Base-by-base conservation (phyloP, 768 basidiomycete species). In the Phanerodontia chrysosporium region DNA sequence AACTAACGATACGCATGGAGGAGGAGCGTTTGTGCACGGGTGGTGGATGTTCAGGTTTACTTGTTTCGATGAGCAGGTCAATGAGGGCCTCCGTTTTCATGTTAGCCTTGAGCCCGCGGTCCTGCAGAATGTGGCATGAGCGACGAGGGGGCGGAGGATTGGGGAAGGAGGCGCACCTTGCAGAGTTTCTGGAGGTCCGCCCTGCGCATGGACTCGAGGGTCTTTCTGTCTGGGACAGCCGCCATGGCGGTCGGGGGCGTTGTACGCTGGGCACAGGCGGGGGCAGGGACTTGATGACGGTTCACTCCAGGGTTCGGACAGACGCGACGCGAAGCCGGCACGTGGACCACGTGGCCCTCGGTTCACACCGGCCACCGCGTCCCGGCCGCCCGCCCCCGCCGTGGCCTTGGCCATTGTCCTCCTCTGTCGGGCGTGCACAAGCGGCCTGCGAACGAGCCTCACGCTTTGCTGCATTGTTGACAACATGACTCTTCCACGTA, bases 81-180 rank as follows among this genome's bases (percentile, higher is more conserved):
- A 92, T 90, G 62, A 92, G 75, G 49, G 83, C 85, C 66, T 90
- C 88, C 24, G 87, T 83, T 76, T 89, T 92, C 67, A 91, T 80
- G 72, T 92, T 92, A 46, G 90, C 90, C 72, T 82, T 89, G 61
- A 92, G 83, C 58, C 89, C 89, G 67, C 86, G 84, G 65, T 90
- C 87, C 89, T 92, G 56, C 16, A 13, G 32, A 44, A 51, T 22
- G 22, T 27, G 35, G 16, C 45, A 32, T 58, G 60, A 55, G 29
- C 25, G 18, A 10, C 10, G 49, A 16, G 22, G 48, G 28, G 28
- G n/a, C 16, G 16, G 29, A 30, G 14, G 8, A 32, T 21, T 9
- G 3, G 54, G 36, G 49, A 42, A 21, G 36, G 25, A 29, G 22
- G 24, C 64, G 36, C 64, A 87, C 88, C 75, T 90, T 91, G 70